Conservation (phyloP, 1,139 yeast genomes). For the Barnettozyma hawaiiensis region DNA sequence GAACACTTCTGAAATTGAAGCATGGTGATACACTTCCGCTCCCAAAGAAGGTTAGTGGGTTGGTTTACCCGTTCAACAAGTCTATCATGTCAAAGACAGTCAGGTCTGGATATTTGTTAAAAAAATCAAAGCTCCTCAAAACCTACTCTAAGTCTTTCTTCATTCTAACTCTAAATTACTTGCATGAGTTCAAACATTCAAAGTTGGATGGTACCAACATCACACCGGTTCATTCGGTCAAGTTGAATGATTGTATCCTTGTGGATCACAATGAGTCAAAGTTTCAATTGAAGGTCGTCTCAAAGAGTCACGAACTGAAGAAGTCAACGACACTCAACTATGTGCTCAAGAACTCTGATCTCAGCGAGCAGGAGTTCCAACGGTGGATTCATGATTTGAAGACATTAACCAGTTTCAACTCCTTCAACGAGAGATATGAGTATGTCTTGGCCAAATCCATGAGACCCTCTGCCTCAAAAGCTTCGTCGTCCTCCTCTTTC, state of each 20-base stretch:
- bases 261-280: conserved; percentile 31
- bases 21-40: conserved; percentile 44
- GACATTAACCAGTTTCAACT: conserved; percentile 34
- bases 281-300: conserved; percentile 24
- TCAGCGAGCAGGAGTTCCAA: conserved; percentile 31
- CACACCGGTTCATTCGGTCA: conserved; percentile 36
- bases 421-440: conserved; percentile 30
- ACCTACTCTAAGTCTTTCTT: conserved; percentile 62
- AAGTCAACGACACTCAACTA: conserved; percentile 8
- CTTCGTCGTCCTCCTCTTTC: neutral
- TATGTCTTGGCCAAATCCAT: conserved; percentile 27
- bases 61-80: conserved; percentile 48
- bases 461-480: neutral
- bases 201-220: conserved; percentile 52
- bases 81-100: conserved; percentile 46
- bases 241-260: conserved; percentile 35
- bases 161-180: conserved; percentile 64
- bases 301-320: conserved; percentile 4
- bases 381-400: conserved; percentile 43
- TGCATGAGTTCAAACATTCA: conserved; percentile 65
- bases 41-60: conserved; percentile 43
- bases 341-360: conserved; percentile 28
- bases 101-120: conserved; percentile 49
- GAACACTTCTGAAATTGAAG: conserved; percentile 35
- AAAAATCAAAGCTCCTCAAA: conserved; percentile 58